Evolutionary conservation across 129 eudicot species (phyloP).

Genomic region (Smallanthus sonchifolius): DNA sequence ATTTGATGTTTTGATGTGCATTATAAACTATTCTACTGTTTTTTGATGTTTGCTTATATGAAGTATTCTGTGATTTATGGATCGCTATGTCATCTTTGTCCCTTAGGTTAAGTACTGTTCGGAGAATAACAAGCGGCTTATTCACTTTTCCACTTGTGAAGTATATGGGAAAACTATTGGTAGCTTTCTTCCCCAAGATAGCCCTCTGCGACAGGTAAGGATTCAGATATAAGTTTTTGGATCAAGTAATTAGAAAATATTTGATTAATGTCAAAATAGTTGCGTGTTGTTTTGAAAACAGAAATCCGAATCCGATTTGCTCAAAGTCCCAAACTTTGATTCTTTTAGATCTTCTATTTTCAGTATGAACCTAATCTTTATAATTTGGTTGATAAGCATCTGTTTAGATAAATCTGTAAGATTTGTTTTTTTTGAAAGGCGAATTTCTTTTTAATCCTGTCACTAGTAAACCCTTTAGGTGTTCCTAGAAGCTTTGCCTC

Average conservation of each 20-base stretch:
- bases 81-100: background rate
- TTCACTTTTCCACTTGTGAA: slow-evolving; percentile 97
- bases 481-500: no score
- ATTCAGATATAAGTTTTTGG: background rate
- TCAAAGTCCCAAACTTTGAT: background rate
- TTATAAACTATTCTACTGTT: background rate
- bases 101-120: slow-evolving; percentile 91
- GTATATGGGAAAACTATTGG: slow-evolving; percentile 94
- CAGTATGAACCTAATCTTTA: background rate
- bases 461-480: no score
- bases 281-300: background rate
- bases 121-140: slow-evolving; percentile 84
- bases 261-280: no score
- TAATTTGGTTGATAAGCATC: background rate
- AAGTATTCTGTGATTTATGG: slow-evolving; percentile 3
- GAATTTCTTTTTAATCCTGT: no score
- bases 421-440: no score
- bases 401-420: background rate
- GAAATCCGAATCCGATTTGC: background rate
- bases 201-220: slow-evolving; percentile 75
- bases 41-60: background rate
- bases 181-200: slow-evolving; percentile 77
- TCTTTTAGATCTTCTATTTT: background rate
- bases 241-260: background rate
- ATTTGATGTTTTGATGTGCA: background rate